Base-by-base conservation (phyloP, 495 filamentous ascomycete genomes). In the Coniosporium apollinis region DNA sequence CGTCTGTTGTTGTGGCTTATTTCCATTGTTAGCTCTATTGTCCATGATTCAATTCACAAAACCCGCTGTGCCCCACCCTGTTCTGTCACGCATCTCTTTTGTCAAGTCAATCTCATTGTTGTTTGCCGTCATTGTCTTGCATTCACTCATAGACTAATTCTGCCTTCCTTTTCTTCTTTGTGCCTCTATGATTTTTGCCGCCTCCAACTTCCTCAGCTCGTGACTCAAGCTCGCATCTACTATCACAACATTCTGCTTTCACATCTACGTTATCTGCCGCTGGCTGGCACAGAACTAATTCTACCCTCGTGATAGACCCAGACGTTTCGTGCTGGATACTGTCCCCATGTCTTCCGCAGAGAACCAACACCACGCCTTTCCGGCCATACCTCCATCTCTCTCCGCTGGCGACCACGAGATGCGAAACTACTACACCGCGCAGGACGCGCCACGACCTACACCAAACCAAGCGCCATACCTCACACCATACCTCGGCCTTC, bases 401-500 rank as follows among this genome's bases (percentile, higher is more conserved):
- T 65, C 60, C 55, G 59, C 64, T 61, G 65, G 59, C 58, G 60
- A 60, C 51, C 55, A 67, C 61, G 64, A 65, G 54, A 62, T 64
- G 59, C 61, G 57, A 55, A 55, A 66, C 55, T 60, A 66, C 55
- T 64, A 64, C 55, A 50, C 52, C 41, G 40, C 50, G 28, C 57
- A 61, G 45, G 50, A 58, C 48, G 54, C 50, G 56, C 42, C 58
- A 55, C 57, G 56, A 56, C 54, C 58, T 58, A 44, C 54, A 39
- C 53, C 61, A 44, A 58, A 65, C 44, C 67, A 69, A 50, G 56
- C 61, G 46, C 60, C 62, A 44, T 58, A 66, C 40, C 70, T 91
- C 48, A 97, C 84, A 32, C 91, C 89, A 19, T 96, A 96, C 50
- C 78, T 97, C 21, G 89, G 87, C 36, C 68, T 92, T 44, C 74